Percentiles rank a stretch among this genome's conserved stretches.
Evolutionary conservation across 257 asterid genomes (phyloP).

Genomic region (Asclepias syriaca): DNA sequence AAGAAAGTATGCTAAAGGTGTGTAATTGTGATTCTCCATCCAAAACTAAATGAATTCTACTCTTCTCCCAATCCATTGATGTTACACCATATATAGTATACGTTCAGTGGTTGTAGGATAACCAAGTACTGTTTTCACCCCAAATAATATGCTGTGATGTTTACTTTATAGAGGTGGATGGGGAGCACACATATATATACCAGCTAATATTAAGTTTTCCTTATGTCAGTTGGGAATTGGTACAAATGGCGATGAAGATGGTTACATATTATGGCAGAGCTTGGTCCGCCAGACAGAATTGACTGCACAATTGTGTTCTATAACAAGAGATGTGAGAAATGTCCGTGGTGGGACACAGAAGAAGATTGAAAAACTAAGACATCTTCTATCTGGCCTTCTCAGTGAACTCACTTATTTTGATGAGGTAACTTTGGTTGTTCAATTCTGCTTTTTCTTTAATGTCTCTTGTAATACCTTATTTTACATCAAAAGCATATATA

Average conservation of each 20-base stretch:
- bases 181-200: neutral
- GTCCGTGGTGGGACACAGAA: conserved; percentile 92
- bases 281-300: conserved; percentile 93
- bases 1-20: conserved; percentile 90
- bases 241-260: conserved; percentile 69
- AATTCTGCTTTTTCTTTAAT: neutral
- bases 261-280: conserved; percentile 93
- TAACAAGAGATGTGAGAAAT: conserved; percentile 91
- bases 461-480: neutral
- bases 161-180: neutral
- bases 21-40: conserved; percentile 19
- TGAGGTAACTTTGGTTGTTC: conserved; percentile 47
- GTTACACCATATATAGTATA: neutral
- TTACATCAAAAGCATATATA: too few relatives aligned
- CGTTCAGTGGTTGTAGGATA: neutral
- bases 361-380: conserved; percentile 97
- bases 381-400: conserved; percentile 89
- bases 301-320: conserved; percentile 91
- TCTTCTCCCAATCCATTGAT: neutral
- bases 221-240: conserved; percentile 58
- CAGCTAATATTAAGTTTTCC: conserved; percentile 23
- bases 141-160: neutral
- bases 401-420: conserved; percentile 98
- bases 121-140: neutral
- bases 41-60: neutral